Evolutionary conservation across 129 eudicot species (phyloP).

Genomic region (Solidago caesia): DNA sequence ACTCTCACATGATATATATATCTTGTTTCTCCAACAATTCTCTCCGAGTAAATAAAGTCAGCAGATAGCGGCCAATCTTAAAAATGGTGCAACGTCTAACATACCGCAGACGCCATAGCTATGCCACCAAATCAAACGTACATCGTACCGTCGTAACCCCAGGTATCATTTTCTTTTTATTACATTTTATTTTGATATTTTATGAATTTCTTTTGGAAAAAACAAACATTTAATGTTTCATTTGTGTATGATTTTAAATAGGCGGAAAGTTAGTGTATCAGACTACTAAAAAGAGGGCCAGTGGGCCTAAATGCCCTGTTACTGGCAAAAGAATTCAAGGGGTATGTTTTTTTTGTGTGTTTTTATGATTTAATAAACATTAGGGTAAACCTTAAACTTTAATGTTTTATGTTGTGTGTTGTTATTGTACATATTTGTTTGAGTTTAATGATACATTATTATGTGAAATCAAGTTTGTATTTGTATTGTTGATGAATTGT

Average conservation of each 20-base stretch:
- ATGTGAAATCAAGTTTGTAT: background rate
- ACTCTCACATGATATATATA: background rate
- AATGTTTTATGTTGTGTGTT: background rate
- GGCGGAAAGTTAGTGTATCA: conserved; percentile 75
- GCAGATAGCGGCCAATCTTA: conserved; percentile 27
- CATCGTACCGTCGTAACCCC: conserved; percentile 76
- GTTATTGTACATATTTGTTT: background rate
- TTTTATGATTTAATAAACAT: too few species aligned
- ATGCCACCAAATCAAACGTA: conserved; percentile 87
- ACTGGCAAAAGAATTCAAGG: conserved; percentile 90
- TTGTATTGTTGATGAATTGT: background rate
- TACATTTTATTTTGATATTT: background rate
- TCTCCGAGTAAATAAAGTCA: background rate
- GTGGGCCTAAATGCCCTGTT: conserved; percentile 81
- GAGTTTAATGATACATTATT: background rate
- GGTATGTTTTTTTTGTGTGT: conserved; percentile 39
- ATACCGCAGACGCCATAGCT: conserved; percentile 74
- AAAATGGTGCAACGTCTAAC: conserved; percentile 79
- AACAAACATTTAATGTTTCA: background rate
- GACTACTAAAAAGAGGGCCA: conserved; percentile 75
- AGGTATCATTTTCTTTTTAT: conserved; percentile 25
- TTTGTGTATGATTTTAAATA: conserved; percentile 17
- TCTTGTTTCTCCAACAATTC: background rate
- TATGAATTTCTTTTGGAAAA: background rate
- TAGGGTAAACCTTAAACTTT: background rate